Conservation (phyloP, 495 filamentous ascomycete species). For the Amniculicola lignicola region DNA sequence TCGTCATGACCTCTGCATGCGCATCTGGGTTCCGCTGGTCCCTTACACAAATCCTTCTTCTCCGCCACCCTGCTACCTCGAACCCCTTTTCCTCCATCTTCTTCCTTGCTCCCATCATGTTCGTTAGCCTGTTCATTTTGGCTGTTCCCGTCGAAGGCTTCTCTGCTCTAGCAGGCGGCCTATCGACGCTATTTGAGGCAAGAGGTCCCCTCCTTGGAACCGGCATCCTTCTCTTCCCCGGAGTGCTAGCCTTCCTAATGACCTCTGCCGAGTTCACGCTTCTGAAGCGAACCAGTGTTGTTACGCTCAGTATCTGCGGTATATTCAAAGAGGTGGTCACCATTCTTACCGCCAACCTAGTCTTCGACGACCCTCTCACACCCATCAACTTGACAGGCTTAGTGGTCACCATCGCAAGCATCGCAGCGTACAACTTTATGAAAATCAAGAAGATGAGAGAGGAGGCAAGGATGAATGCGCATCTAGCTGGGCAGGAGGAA, state of each 20-base stretch:
- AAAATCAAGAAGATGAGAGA: slow-evolving; percentile 86
- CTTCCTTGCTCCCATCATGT: slow-evolving; percentile 96
- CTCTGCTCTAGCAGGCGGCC: slow-evolving; percentile 57
- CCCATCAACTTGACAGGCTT: slow-evolving; percentile 84
- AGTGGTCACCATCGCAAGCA: slow-evolving; percentile 81
- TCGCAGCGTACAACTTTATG: slow-evolving; percentile 89
- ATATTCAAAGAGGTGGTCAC: slow-evolving; percentile 99
- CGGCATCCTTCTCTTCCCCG: slow-evolving; percentile 79
- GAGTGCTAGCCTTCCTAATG: slow-evolving; percentile 92
- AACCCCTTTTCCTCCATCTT: slow-evolving; percentile 98
- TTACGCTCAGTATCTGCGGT: slow-evolving; percentile 92
- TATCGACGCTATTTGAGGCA: slow-evolving; percentile 58
- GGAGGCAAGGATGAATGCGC: slow-evolving; percentile 51
- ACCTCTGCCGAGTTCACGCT: slow-evolving; percentile 94
- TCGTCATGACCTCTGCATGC: slow-evolving; percentile 89
- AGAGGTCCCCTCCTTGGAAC: slow-evolving; percentile 60
- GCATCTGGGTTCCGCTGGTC: slow-evolving; percentile 98
- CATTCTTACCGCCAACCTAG: slow-evolving; percentile 79
- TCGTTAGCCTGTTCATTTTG: slow-evolving; percentile 72
- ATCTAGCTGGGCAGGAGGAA: slow-evolving; percentile 31
- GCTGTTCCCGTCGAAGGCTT: slow-evolving; percentile 86
- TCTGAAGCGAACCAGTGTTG: slow-evolving; percentile 89
- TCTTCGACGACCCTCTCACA: slow-evolving; percentile 88
- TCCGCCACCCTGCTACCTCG: slow-evolving; percentile 89
- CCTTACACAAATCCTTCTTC: slow-evolving; percentile 90